Evolutionary conservation across 306 rosid genomes (phyloP), one percentile per base, ranked within the genome.

Genomic region (Dalbergia cultrata): DNA sequence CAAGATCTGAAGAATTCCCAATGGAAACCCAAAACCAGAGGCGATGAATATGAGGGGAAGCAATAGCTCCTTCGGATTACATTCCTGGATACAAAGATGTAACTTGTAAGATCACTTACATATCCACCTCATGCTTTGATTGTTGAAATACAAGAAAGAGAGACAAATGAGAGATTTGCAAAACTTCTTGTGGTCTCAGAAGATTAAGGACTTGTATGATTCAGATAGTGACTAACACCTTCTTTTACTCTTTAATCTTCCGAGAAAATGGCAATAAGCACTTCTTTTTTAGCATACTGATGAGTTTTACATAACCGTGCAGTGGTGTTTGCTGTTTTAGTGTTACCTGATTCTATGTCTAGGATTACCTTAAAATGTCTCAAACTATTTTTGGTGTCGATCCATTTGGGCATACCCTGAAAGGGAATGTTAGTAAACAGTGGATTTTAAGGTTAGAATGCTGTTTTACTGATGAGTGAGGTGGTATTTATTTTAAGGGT

Each of bases 51-150:
- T 34, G 77, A 71, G 35, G 79, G 56, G 63, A 82, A 81, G 76
- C 81, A 75, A 4, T 92, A 84, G 81, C 73, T 85, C 71, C 72
- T 77, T 78, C 63, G 18, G 64, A 63, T 70, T 43, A 54, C 80
- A 21, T 75, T 80, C n/a, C 59, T 78, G 70, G 71, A 67, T 76
- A 76, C 31, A 74, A 75, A 89, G 91, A 26, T 26, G 31, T 26
- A 26, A 85, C 67, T 47, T 76, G 22, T 53, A 57, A 63, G 35
- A 37, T 35, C 21, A 22, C 73, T 44, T 67, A 56, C 56, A 60
- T 37, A 31, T 41, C 22, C 49, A 19, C 31, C 37, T 67, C 60
- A 39, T 45, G 17, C 59, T 73, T 67, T 61, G 67, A 60, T 67
- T 85, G 58, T 70, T 69, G 65, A 53, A 66, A 72, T 66, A 14